Evolutionary conservation across 495 filamentous ascomycete species (phyloP).

Genomic region (Venustampulla echinocandica): DNA sequence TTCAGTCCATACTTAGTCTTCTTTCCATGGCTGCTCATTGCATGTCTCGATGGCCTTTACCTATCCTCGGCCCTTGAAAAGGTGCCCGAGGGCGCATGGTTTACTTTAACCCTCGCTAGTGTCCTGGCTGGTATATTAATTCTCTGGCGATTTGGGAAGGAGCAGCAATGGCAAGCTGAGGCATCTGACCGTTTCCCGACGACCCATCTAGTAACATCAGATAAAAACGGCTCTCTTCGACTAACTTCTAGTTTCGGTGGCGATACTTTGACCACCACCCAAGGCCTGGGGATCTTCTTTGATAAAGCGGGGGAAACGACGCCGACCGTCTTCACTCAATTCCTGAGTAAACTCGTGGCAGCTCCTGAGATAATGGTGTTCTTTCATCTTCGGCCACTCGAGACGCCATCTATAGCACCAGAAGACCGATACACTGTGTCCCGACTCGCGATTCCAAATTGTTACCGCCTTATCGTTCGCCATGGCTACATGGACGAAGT

Average conservation of each 20-base stretch:
- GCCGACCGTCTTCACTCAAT: constrained; percentile 53
- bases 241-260: constrained; percentile 35
- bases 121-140: constrained; percentile 50
- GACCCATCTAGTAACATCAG: constrained; percentile 30
- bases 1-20: constrained; percentile 20
- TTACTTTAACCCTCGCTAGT: constrained; percentile 52
- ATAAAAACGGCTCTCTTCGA: constrained; percentile 18
- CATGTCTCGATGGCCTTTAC: constrained; percentile 56
- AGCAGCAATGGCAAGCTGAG: constrained; percentile 63
- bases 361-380: constrained; percentile 50
- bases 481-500: constrained; percentile 66
- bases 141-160: constrained; percentile 66
- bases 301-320: constrained; percentile 50
- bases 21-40: constrained; percentile 46
- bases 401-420: constrained; percentile 36
- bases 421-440: constrained; percentile 32
- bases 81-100: constrained; percentile 65
- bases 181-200: constrained; percentile 45
- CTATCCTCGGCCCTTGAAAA: constrained; percentile 58
- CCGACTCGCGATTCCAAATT: constrained; percentile 40
- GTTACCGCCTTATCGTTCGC: constrained; percentile 55
- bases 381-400: constrained; percentile 52
- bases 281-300: constrained; percentile 56
- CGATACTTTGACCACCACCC: constrained; percentile 33
- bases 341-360: constrained; percentile 49